A percentile compares a stretch with the other conserved stretches of the same genome.
phyloP scores from a whole-genome alignment of 169 alveolate genomes.

The Plasmodium knowlesi region DNA sequence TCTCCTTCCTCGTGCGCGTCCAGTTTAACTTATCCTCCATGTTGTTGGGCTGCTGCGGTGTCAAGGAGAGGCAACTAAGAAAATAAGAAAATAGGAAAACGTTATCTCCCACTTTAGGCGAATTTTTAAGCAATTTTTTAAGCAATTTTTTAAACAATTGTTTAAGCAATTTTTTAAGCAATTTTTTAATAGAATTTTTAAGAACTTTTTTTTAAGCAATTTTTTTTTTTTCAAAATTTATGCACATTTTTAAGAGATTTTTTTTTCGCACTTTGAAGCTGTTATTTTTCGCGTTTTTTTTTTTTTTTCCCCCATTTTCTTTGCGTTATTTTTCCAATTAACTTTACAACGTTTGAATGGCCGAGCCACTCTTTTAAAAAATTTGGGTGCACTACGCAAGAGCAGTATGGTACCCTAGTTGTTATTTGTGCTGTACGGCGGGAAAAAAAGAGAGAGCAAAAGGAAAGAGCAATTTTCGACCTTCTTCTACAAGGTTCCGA shows the following conservation, averaged over 20 bases:
- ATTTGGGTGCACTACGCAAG: not conserved
- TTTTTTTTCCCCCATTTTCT: not conserved
- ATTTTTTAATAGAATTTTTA: not conserved
- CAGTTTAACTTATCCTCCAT: not conserved
- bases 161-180: not conserved
- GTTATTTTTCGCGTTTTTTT: not conserved
- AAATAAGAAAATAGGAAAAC: not conserved
- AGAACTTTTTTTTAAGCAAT: not conserved
- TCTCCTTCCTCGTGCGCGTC: not conserved
- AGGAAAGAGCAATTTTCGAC: not conserved
- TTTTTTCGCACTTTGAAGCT: not conserved
- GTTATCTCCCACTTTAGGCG: not conserved
- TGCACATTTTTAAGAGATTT: not conserved
- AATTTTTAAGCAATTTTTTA: not conserved
- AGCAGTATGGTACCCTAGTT: not conserved
- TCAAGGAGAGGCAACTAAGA: not conserved
- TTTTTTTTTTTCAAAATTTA: not conserved
- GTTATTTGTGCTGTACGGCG: not conserved
- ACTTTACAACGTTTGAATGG: not conserved
- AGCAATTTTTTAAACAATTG: not conserved
- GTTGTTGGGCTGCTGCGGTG: not conserved
- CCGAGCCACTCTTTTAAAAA: not conserved
- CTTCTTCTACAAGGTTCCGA: not conserved
- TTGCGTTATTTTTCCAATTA: not conserved
- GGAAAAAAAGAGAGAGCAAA: not conserved